A percentile compares a stretch with the other conserved stretches of the same genome.
These are phyloP conservation scores for Boletus fagicola DNA, from an alignment of 768 basidiomycete species.

Conservation along the genomic window DNA sequence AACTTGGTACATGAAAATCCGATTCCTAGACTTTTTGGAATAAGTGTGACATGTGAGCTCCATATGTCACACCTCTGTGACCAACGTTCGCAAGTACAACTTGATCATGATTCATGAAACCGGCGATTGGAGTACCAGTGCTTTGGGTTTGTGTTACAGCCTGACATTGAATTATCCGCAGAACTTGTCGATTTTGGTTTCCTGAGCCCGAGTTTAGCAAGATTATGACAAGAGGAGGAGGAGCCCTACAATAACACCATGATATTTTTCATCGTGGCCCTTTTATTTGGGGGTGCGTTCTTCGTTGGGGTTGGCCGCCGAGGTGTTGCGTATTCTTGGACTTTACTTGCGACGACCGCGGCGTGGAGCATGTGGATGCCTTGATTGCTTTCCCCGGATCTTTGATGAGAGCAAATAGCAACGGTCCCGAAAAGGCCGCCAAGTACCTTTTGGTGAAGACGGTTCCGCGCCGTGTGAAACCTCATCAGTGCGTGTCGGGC, in stretches of 20 bases:
- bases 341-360: neutral
- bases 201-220: neutral
- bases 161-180: no score
- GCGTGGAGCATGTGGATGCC: neutral
- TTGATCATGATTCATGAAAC: no score
- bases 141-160: neutral
- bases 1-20: no score
- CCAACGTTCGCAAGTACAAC: no score
- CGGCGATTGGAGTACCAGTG: neutral
- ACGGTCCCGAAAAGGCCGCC: neutral
- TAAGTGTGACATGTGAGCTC: no score
- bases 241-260: no score
- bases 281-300: neutral
- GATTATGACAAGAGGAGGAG: neutral
- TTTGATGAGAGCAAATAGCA: neutral
- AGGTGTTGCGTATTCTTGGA: neutral
- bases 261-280: neutral
- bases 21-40: no score
- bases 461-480: neutral
- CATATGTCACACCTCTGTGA: no score
- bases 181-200: neutral
- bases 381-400: neutral
- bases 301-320: neutral
- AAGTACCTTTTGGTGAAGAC: neutral
- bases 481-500: neutral